Base-by-base conservation (phyloP, 495 filamentous ascomycete genomes). In the Aspergillus haitiensis region DNA sequence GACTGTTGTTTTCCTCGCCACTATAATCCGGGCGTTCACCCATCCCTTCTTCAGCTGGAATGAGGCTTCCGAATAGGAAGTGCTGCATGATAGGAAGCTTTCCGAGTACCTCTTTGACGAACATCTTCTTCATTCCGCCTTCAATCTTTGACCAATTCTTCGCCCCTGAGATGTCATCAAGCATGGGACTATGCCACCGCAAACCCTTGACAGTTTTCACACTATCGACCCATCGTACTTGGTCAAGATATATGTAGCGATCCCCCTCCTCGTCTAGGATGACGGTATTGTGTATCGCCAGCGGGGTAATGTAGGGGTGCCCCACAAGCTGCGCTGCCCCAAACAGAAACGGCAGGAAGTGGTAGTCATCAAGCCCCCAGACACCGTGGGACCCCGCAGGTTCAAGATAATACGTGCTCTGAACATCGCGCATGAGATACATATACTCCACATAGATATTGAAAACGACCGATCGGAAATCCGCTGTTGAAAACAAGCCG, bases 11-110 rank as follows among this genome's bases (percentile, higher is more conserved):
- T 1, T 76, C 72, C 18, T 82, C 83, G 1, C 63, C 71, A 34
- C 80, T 76, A 61, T 83, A 83, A 39, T 75, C 79, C 48, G 64
- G 67, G 37, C 44, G 57, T 47, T 74, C 75, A 44, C 86, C 88
- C 94, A 98, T 97, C 2, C 85, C 90, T 56, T 91, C 83, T 3
- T 74, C 84, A 3, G 93, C 90, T 2, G 91, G 88, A 3, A 99
- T 76, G 40, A 98, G 75, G 46, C 80, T 82, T 13, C 95, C 94
- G 72, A 99, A 99, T 32, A 95, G 69, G 68, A 99, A 98, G 71
- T 99, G 95, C 70, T 99, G 94, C 88, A 97, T 97, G 42, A 99
- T 94, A 7, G 95, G 95, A 55, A 98, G 70, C 75, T 99, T 99
- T 27, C 88, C 84, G 45, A 99, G 75, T 0, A 99, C 93, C 71